Conservation (phyloP, 2,329 filamentous ascomycete genomes). For the Colletotrichum tropicicola region DNA sequence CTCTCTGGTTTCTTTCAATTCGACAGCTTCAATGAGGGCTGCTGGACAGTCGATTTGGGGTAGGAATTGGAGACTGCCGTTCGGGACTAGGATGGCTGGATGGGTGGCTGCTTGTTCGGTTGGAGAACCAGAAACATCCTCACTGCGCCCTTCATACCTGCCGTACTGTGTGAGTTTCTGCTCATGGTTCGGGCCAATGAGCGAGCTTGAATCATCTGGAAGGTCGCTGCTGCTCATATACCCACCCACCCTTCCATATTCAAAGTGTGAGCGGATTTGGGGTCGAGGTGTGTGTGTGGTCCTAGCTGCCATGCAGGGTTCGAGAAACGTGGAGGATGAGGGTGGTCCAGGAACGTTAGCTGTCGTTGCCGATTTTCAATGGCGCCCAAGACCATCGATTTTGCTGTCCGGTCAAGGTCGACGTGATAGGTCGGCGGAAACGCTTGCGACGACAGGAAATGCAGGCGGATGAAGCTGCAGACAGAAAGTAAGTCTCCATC, state of each 20-base stretch:
- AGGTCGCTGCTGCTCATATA: background rate
- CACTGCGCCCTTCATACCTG: background rate
- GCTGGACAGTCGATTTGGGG: conserved; percentile 10
- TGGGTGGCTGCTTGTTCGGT: background rate
- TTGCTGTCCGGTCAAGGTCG: background rate
- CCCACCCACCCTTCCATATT: background rate
- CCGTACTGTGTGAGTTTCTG: conserved; percentile 18
- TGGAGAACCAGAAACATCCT: background rate
- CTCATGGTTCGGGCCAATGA: background rate
- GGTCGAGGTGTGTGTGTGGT: conserved; percentile 1
- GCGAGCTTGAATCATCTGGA: conserved; percentile 6
- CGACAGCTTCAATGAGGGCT: too few relatives aligned
- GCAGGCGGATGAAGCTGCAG: conserved; percentile 13
- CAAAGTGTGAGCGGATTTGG: conserved; percentile 10
- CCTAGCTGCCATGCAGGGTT: conserved; percentile 26
- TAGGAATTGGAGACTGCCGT: conserved; percentile 20
- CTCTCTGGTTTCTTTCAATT: background rate
- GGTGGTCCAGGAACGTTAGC: conserved; percentile 16
- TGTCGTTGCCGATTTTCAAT: conserved; percentile 4
- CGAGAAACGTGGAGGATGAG: conserved; percentile 12
- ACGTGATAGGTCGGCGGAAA: background rate
- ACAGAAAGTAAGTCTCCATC: background rate
- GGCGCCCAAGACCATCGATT: background rate
- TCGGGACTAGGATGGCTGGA: background rate
- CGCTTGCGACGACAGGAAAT: too few relatives aligned